Conservation (phyloP, 2,329 filamentous ascomycete species). For the Aulographum hederae region DNA sequence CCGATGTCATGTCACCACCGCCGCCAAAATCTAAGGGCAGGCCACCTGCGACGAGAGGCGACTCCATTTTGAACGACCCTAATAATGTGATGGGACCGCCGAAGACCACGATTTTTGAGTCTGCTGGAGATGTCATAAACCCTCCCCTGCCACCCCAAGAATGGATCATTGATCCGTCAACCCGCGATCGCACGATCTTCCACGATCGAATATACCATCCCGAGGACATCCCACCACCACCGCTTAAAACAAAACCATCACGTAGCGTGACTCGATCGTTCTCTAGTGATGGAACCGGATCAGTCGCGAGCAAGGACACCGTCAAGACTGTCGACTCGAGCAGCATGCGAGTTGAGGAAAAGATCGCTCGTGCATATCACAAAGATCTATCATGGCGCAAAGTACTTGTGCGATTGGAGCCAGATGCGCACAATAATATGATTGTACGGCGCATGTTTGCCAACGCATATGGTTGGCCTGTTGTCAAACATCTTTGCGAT, state of each 20-base stretch:
- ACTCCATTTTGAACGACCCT: constrained; percentile 29
- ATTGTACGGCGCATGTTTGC: constrained; percentile 91
- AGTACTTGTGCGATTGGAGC: constrained; percentile 84
- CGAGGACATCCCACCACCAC: constrained; percentile 73
- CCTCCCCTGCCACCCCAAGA: constrained; percentile 68
- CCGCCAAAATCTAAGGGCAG: constrained; percentile 15
- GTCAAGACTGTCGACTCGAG: constrained; percentile 32
- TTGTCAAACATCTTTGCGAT: constrained; percentile 85
- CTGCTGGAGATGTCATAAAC: constrained; percentile 79
- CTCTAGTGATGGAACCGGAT: constrained; percentile 16
- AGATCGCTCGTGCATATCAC: constrained; percentile 92
- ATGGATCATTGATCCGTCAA: constrained; percentile 69
- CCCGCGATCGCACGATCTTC: constrained; percentile 77
- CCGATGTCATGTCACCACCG: constrained; percentile 4
- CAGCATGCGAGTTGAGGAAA: constrained; percentile 85
- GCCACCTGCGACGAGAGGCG: constrained; percentile 27
- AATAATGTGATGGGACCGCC: constrained; percentile 51
- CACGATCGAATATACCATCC: constrained; percentile 94
- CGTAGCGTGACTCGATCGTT: constrained; percentile 16
- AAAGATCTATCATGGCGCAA: constrained; percentile 87
- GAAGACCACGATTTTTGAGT: constrained; percentile 84
- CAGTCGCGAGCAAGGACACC: constrained; percentile 18
- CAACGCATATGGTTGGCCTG: constrained; percentile 95
- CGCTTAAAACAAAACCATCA: constrained; percentile 21
- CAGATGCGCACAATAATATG: constrained; percentile 97